Conservation (phyloP, 345 rosid species). For the Populus nigra region DNA sequence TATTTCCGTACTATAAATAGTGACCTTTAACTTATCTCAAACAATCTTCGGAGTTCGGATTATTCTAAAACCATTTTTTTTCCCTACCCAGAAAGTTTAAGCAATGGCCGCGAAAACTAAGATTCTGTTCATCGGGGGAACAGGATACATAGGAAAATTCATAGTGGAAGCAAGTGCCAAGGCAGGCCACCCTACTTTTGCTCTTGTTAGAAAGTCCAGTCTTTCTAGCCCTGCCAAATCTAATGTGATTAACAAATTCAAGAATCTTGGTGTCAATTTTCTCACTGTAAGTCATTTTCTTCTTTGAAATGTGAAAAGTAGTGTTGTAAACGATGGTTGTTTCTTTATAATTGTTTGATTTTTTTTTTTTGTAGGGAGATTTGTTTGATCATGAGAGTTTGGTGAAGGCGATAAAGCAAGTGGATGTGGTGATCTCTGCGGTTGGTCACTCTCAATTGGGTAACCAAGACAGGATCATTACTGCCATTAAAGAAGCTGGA, state of each 20-base stretch:
- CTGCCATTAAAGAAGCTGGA: slow-evolving; percentile 85
- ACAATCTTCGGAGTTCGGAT: neutral
- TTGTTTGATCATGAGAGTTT: slow-evolving; percentile 61
- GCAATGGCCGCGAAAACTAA: slow-evolving; percentile 5
- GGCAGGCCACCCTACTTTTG: slow-evolving; percentile 19
- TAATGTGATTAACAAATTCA: slow-evolving; percentile 2
- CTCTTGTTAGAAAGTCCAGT: slow-evolving; percentile 14
- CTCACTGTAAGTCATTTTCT: neutral
- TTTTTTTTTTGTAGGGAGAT: slow-evolving; percentile 42
- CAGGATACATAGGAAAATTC: slow-evolving; percentile 20
- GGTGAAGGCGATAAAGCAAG: slow-evolving; percentile 67
- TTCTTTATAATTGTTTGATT: neutral
- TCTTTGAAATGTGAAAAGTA: too few species aligned
- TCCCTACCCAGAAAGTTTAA: neutral
- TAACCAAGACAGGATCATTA: slow-evolving; percentile 73
- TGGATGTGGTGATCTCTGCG: slow-evolving; percentile 77
- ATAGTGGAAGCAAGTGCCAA: slow-evolving; percentile 18
- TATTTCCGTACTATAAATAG: too few species aligned
- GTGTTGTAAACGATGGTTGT: neutral
- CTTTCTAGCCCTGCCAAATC: slow-evolving; percentile 7
- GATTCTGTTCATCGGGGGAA: slow-evolving; percentile 24
- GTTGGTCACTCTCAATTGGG: slow-evolving; percentile 47
- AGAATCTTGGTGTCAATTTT: slow-evolving; percentile 12
- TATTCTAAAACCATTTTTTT: neutral
- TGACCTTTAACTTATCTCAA: too few species aligned